Evolutionary conservation across 2,329 filamentous ascomycete species (phyloP).

Genomic region (Penicillium brasilianum): DNA sequence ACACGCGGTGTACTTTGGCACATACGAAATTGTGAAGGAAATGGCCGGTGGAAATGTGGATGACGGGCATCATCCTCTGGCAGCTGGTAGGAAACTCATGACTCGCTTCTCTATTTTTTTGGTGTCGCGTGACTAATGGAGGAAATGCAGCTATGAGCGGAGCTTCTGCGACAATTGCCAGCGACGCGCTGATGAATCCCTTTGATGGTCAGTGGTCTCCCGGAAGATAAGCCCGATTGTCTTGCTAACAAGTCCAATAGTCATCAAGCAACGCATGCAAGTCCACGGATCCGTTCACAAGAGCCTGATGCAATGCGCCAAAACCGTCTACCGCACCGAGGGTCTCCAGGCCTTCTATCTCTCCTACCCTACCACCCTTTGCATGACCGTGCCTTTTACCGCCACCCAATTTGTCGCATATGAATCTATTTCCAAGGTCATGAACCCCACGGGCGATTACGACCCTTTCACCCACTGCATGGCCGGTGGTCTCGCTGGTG

Average conservation of each 20-base stretch:
- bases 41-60: constrained; percentile 89
- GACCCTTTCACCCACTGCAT: constrained; percentile 93
- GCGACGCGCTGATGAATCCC: constrained; percentile 98
- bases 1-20: constrained; percentile 97
- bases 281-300: constrained; percentile 93
- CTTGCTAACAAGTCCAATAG: constrained; percentile 53
- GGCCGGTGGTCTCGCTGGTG: constrained; percentile 89
- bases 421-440: constrained; percentile 90
- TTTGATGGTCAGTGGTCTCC: constrained; percentile 77
- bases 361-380: constrained; percentile 95
- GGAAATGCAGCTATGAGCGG: constrained; percentile 75
- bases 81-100: constrained; percentile 70
- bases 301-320: constrained; percentile 84
- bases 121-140: constrained; percentile 16
- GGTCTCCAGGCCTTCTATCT: constrained; percentile 94
- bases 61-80: constrained; percentile 85
- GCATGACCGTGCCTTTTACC: constrained; percentile 98
- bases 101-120: neutral
- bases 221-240: neutral
- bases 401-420: constrained; percentile 97
- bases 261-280: constrained; percentile 99
- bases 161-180: constrained; percentile 93
- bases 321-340: constrained; percentile 83
- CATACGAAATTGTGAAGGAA: constrained; percentile 97
- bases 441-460: constrained; percentile 81